A percentile compares a stretch with the other conserved stretches of the same genome.
Evolutionary conservation across 1,284 basidiomycete species (phyloP).

Genomic region (Irpex sp.): DNA sequence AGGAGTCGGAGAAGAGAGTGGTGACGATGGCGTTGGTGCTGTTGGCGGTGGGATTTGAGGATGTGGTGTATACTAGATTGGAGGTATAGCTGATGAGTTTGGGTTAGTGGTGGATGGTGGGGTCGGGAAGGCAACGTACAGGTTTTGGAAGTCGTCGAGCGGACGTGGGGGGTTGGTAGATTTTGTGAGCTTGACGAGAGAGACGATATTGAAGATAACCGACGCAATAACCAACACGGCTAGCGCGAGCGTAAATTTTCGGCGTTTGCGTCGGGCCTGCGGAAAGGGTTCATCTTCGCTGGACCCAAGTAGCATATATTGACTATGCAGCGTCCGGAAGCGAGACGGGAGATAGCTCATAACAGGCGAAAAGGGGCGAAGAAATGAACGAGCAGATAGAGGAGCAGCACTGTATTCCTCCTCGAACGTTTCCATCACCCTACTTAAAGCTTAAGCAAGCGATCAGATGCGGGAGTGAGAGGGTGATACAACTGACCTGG

Average conservation of each 20-base stretch:
- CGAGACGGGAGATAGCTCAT: too few relatives aligned
- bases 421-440: too few relatives aligned
- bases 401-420: too few relatives aligned
- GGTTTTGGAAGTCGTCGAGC: conserved; percentile 15
- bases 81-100: neutral
- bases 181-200: neutral
- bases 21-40: conserved; percentile 5
- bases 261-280: neutral
- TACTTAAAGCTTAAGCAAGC: too few relatives aligned
- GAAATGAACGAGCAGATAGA: too few relatives aligned
- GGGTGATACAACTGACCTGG: too few relatives aligned
- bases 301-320: neutral
- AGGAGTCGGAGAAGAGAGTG: conserved; percentile 39
- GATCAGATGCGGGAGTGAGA: too few relatives aligned
- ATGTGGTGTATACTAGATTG: neutral
- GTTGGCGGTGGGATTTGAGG: neutral
- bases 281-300: neutral
- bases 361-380: too few relatives aligned
- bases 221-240: neutral
- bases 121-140: conserved; percentile 8
- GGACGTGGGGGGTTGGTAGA: neutral
- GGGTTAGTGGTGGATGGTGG: neutral
- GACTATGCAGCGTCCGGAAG: neutral
- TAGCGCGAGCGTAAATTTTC: neutral
- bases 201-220: conserved; percentile 1